Conservation (phyloP, 495 filamentous ascomycete genomes). For the Penicillium nucicola region DNA sequence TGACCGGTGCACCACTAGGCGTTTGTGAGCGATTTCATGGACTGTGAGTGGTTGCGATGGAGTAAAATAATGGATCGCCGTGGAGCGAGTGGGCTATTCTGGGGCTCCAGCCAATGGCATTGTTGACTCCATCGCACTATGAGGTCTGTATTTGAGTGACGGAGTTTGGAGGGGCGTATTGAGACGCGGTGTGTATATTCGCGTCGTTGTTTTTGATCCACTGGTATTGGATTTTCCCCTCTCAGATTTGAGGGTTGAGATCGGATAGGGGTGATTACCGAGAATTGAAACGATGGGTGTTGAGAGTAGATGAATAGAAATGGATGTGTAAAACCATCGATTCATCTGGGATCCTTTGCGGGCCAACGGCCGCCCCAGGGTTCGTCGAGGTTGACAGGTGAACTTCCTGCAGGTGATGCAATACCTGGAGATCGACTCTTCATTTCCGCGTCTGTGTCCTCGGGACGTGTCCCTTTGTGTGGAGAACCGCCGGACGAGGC, state of each 20-base stretch:
- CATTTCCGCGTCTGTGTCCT: constrained; percentile 17
- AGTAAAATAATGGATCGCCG: not conserved
- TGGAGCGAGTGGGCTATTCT: constrained; percentile 1
- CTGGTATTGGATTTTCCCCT: not conserved
- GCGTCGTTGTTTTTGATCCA: not conserved
- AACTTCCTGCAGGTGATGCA: constrained; percentile 17
- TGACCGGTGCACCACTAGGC: constrained; percentile 7
- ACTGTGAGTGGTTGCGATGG: not conserved
- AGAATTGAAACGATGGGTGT: constrained; percentile 1
- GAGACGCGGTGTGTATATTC: constrained; percentile 6
- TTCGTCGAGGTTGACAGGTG: constrained; percentile 25
- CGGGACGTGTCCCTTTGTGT: constrained; percentile 12
- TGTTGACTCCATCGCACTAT: constrained; percentile 20
- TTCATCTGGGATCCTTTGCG: constrained; percentile 15
- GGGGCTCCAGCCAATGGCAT: constrained; percentile 9
- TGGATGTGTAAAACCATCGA: not conserved
- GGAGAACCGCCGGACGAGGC: not conserved
- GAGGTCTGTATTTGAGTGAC: not conserved
- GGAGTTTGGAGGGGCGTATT: not conserved
- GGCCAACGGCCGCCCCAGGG: constrained; percentile 31
- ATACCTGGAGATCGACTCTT: constrained; percentile 6
- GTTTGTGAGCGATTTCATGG: not conserved
- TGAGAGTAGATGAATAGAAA: not conserved
- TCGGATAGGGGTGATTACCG: not conserved
- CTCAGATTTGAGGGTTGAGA: not conserved